These are phyloP conservation scores for Metschnikowia bowlesiae DNA, from an alignment of 805 yeast species.

Conservation along the genomic window DNA sequence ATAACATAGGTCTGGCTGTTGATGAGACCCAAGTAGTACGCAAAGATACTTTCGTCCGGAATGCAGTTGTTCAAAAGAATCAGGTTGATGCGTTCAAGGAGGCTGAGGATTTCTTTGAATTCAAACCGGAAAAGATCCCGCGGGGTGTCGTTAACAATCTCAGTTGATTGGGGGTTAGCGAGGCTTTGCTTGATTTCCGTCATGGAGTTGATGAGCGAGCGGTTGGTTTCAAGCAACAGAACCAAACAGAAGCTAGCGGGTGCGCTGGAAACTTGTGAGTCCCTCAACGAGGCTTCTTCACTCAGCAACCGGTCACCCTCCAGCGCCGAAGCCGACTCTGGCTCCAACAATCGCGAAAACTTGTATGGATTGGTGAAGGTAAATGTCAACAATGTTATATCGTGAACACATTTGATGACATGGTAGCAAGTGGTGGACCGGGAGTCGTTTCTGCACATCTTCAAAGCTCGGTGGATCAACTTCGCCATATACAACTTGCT, in stretches of 20 bases:
- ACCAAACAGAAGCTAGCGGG: background rate
- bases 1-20: slow-evolving; percentile 2
- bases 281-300: background rate
- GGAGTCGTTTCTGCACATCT: slow-evolving; percentile 6
- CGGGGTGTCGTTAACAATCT: slow-evolving; percentile 10
- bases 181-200: background rate
- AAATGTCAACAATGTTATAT: slow-evolving; percentile 10
- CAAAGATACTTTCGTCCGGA: slow-evolving; percentile 26
- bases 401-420: slow-evolving; percentile 11
- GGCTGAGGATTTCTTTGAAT: slow-evolving; percentile 6
- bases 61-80: slow-evolving; percentile 13
- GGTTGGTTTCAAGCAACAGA: background rate
- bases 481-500: slow-evolving; percentile 9
- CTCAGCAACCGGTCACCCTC: background rate
- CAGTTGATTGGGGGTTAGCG: background rate
- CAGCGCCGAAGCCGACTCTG: background rate
- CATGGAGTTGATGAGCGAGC: slow-evolving; percentile 4
- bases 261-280: background rate
- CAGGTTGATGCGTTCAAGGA: slow-evolving; percentile 11
- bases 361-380: slow-evolving; percentile 15
- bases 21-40: slow-evolving; percentile 26
- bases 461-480: slow-evolving; percentile 10
- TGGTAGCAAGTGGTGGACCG: slow-evolving; percentile 8
- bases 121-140: slow-evolving; percentile 7
- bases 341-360: slow-evolving; percentile 8